Evolutionary conservation across 768 basidiomycete species (phyloP).

Genomic region (Pluteus cervinus): DNA sequence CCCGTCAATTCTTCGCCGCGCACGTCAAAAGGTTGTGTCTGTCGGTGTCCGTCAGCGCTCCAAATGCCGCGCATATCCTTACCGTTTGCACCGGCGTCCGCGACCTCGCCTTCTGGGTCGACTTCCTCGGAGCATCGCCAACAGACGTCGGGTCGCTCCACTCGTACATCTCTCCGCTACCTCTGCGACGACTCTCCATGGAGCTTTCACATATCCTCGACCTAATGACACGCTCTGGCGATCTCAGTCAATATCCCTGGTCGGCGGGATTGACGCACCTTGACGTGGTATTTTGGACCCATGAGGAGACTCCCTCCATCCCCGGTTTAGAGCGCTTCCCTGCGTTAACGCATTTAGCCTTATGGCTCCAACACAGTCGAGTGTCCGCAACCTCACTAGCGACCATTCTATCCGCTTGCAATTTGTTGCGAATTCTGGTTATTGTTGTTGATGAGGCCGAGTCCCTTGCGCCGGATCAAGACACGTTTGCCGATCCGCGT

Average conservation of each 20-base stretch:
- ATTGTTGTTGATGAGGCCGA: conserved; percentile 23
- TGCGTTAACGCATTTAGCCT: conserved; percentile 26
- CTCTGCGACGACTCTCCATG: conserved; percentile 28
- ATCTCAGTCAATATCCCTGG: conserved; percentile 16
- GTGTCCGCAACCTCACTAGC: conserved; percentile 15
- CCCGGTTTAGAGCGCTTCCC: conserved; percentile 21
- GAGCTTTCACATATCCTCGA: conserved; percentile 23
- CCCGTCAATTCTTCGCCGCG: conserved; percentile 26
- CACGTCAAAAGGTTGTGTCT: conserved; percentile 34
- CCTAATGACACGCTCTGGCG: conserved; percentile 12
- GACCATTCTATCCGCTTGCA: conserved; percentile 20
- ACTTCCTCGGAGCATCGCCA: conserved; percentile 18
- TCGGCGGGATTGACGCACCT: conserved; percentile 27
- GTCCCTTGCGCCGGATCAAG: conserved; percentile 14
- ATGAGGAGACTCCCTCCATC: conserved; percentile 15
- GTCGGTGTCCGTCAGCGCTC: conserved; percentile 22
- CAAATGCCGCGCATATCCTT: conserved; percentile 25
- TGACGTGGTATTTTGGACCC: conserved; percentile 30
- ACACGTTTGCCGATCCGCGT: conserved; percentile 18
- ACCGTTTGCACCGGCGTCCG: conserved; percentile 29
- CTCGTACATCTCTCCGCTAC: conserved; percentile 20
- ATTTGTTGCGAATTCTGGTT: conserved; percentile 18
- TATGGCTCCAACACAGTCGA: conserved; percentile 20
- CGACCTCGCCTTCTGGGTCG: conserved; percentile 33
- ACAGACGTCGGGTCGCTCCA: conserved; percentile 12